Evolutionary conservation across 1,284 basidiomycete species (phyloP), one percentile per base, ranked within the genome.

Genomic region (Inonotus obliquus): DNA sequence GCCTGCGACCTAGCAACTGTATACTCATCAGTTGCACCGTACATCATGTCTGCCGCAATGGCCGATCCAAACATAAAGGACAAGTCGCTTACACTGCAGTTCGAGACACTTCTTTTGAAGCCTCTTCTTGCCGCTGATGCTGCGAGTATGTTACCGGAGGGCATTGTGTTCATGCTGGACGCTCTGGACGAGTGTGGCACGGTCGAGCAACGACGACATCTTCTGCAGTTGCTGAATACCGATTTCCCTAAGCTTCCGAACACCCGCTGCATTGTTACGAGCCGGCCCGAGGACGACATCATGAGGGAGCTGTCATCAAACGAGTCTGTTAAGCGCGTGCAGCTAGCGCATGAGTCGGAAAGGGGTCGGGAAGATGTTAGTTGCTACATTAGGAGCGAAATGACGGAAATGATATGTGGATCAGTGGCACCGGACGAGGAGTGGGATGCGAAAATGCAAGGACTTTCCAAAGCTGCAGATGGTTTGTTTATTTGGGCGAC

Each of bases 141-240:
- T 14, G 41, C 25, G 10, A 37, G 21, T 45, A n/a, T 19, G 32
- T 19, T 38, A 11, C n/a, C 45, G n/a, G 54, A 37, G 2, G 32
- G 32, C 1, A 37, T 56, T 38, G 54, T 58, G 25, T 25, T 59
- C 17, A 54, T 59, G 2, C 25, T 57, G 3, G 57, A 54, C 25
- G 57, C 53, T 11, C 23, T 59, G 14, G 57, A 59, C 27, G 57
- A 59, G 25, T 59, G 57, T 23, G 57, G 57, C 11, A 48, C 39
- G 9, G 23, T 70, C 2, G n/a, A 41, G 17, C 57, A 64, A 14
- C 72, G 74, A 23, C 63, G 68, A n/a, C 71, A 73, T n/a, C 66
- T 74, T 10, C 58, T 76, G 19, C 57, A 44, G n/a, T 45, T 72
- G 11, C 52, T 74, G 13, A 66, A 64, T 0, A 65, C 65, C 6